These are phyloP conservation scores for Corymbia calophylla DNA, from an alignment of 441 rosid genomes.

Conservation along the genomic window DNA sequence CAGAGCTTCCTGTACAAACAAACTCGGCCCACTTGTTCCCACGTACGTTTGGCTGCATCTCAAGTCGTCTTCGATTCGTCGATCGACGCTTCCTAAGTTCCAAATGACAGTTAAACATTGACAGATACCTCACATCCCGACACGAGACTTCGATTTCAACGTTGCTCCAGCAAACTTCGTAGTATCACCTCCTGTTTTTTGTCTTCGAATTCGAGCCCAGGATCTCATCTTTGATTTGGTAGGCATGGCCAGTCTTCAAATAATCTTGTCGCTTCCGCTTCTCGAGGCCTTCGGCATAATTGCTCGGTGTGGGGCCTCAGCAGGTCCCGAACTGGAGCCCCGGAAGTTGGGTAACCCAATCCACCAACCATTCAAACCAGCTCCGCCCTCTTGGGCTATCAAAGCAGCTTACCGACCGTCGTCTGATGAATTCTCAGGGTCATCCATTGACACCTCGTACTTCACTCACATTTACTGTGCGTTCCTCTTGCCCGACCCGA, in stretches of 20 bases:
- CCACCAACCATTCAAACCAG: background rate
- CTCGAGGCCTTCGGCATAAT: background rate
- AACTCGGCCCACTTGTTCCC: background rate
- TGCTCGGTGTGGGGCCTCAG: background rate
- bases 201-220: background rate
- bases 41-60: background rate
- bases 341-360: background rate
- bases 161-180: background rate
- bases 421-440: constrained; percentile 14
- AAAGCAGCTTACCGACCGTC: constrained; percentile 47
- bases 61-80: background rate
- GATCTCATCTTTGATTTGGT: background rate
- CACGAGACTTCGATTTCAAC: background rate
- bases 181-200: background rate
- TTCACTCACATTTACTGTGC: constrained; percentile 49
- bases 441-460: constrained; percentile 25
- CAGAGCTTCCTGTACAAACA: background rate
- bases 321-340: background rate
- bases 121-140: background rate
- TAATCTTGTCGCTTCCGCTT: background rate
- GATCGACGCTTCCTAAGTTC: background rate
- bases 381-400: constrained; percentile 3
- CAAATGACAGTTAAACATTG: background rate
- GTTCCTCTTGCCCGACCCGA: constrained; percentile 24
- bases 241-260: background rate